phyloP scores from a whole-genome alignment of 2,329 filamentous ascomycete species.

The Claviceps monticola region DNA sequence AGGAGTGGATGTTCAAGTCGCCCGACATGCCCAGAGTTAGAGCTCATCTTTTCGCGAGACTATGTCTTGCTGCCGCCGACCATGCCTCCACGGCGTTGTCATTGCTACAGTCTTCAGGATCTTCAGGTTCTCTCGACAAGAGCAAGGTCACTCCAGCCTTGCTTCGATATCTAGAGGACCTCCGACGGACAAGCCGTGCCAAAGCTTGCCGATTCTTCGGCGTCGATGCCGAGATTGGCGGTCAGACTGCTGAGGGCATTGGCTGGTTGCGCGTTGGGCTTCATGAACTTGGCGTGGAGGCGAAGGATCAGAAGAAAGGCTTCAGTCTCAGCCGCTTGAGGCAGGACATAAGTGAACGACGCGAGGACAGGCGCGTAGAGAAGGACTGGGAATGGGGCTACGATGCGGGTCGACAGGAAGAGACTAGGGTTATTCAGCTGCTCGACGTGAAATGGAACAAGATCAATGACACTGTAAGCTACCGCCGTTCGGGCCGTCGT shows the following conservation, averaged over 20 bases:
- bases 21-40: constrained; percentile 81
- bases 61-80: constrained; percentile 79
- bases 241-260: constrained; percentile 70
- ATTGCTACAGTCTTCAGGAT: constrained; percentile 27
- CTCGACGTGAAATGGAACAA: constrained; percentile 81
- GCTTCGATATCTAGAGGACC: constrained; percentile 59
- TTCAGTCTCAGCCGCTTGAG: constrained; percentile 49
- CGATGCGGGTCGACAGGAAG: constrained; percentile 75
- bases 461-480: constrained; percentile 74
- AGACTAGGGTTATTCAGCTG: constrained; percentile 74
- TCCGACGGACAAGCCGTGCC: constrained; percentile 61
- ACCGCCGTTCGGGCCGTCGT: not conserved
- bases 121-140: constrained; percentile 11
- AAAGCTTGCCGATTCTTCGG: constrained; percentile 85
- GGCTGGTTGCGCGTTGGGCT: constrained; percentile 74
- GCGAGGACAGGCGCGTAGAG: constrained; percentile 68
- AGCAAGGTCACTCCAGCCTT: constrained; percentile 51
- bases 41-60: constrained; percentile 71
- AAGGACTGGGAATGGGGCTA: constrained; percentile 61
- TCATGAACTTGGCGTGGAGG: constrained; percentile 56
- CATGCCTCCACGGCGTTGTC: constrained; percentile 63
- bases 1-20: constrained; percentile 92
- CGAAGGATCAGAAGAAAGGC: constrained; percentile 37
- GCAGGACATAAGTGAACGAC: constrained; percentile 61
- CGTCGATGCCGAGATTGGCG: constrained; percentile 73